Percentiles rank a stretch among this genome's conserved stretches.
Conservation (phyloP, 163 green algal species). For the Prototheca wickerhamii region DNA sequence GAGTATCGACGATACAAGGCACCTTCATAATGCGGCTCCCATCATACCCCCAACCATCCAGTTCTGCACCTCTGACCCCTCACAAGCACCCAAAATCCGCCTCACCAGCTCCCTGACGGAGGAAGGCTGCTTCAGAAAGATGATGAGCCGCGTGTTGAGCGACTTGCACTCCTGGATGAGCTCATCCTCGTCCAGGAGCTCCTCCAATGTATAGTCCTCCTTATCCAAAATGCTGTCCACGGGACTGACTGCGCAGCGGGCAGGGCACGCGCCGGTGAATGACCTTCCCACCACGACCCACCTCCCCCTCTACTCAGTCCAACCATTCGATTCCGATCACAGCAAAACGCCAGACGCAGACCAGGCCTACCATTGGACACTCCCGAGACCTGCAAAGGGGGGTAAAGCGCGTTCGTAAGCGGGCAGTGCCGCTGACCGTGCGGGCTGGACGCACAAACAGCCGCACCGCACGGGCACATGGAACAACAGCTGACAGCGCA, state of each 20-base stretch:
- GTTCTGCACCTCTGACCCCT: neutral
- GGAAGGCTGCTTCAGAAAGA: conserved; percentile 67
- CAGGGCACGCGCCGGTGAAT: neutral
- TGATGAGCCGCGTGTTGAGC: conserved; percentile 79
- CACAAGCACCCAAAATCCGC: conserved; percentile 3
- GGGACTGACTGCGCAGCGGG: conserved; percentile 26
- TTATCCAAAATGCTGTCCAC: conserved; percentile 90
- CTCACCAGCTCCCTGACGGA: conserved; percentile 75
- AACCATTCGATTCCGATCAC: neutral
- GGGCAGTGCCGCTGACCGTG: too few relatives aligned
- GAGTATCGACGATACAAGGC: neutral
- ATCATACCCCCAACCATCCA: too few relatives aligned
- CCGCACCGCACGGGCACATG: too few relatives aligned
- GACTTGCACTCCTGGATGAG: conserved; percentile 97
- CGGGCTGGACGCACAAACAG: too few relatives aligned
- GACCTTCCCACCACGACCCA: neutral
- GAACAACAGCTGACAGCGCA: too few relatives aligned
- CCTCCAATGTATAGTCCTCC: conserved; percentile 84
- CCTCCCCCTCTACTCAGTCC: neutral
- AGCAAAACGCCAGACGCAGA: neutral
- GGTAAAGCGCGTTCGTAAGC: too few relatives aligned
- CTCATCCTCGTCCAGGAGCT: conserved; percentile 96
- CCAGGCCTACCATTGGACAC: neutral
- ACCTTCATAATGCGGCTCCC: too few relatives aligned
- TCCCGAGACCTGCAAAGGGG: neutral